Conservation (phyloP, 2,329 filamentous ascomycete genomes). For the Incumbomyces lentus region DNA sequence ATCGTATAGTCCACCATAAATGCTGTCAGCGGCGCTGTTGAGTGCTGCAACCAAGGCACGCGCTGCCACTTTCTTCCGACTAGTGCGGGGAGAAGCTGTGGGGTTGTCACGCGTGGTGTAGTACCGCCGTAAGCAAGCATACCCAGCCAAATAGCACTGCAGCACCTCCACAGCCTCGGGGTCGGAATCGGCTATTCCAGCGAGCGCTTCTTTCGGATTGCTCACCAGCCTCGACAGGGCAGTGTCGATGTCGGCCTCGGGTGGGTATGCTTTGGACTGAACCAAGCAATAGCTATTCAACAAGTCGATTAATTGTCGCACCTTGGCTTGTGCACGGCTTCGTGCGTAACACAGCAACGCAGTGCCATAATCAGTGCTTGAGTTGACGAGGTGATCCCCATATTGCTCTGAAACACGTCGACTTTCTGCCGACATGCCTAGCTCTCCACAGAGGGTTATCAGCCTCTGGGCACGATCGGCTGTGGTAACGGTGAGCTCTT, state of each 20-base stretch:
- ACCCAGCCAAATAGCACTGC: constrained; percentile 78
- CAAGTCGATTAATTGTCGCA: constrained; percentile 75
- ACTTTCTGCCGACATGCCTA: constrained; percentile 69
- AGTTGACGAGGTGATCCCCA: constrained; percentile 63
- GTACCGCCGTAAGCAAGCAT: constrained; percentile 80
- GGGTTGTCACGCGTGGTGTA: constrained; percentile 68
- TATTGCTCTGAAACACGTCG: constrained; percentile 78
- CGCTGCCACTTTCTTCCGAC: constrained; percentile 59
- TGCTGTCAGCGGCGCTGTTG: constrained; percentile 76
- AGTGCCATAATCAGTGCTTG: constrained; percentile 69
- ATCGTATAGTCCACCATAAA: constrained; percentile 83
- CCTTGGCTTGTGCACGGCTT: constrained; percentile 65
- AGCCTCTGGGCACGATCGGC: constrained; percentile 68
- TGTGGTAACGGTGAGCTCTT: constrained; percentile 61
- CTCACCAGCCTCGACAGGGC: constrained; percentile 57
- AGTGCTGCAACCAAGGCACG: constrained; percentile 72
- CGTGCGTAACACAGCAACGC: constrained; percentile 86
- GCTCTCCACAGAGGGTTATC: constrained; percentile 63
- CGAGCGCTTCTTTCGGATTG: constrained; percentile 61
- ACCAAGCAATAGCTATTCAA: constrained; percentile 80
- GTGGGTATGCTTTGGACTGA: constrained; percentile 71
- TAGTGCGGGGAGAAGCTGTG: constrained; percentile 24
- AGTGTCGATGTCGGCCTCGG: constrained; percentile 59
- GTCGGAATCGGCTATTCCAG: constrained; percentile 62
- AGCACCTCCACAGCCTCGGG: constrained; percentile 72